Conservation (phyloP, 139 green algal species). For the Dunaliella primolecta region DNA sequence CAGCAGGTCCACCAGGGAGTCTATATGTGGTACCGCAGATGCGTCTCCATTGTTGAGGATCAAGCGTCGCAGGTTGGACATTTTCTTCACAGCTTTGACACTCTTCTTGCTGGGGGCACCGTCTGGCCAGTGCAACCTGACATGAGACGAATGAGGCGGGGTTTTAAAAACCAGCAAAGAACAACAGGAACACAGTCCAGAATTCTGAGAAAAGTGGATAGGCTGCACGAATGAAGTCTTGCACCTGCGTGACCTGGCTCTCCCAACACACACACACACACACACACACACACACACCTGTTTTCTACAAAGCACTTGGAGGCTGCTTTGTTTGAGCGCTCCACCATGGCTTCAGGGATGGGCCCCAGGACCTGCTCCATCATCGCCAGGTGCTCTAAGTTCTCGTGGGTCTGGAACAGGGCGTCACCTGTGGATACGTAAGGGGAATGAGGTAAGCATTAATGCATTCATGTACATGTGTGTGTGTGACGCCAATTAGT, state of each 20-base stretch:
- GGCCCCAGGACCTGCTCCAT: slow-evolving; percentile 90
- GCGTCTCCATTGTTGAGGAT: slow-evolving; percentile 18
- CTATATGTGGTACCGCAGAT: slow-evolving; percentile 13
- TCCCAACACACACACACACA: background rate
- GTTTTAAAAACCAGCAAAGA: too few species aligned
- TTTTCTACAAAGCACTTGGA: slow-evolving; percentile 42
- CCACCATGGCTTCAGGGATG: slow-evolving; percentile 55
- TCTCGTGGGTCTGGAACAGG: slow-evolving; percentile 97
- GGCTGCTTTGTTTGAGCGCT: slow-evolving; percentile 19
- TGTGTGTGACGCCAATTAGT: background rate
- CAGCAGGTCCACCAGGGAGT: slow-evolving; percentile 28
- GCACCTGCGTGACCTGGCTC: too few species aligned
- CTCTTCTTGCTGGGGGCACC: slow-evolving; percentile 63
- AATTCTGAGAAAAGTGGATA: too few species aligned
- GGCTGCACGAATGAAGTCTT: too few species aligned
- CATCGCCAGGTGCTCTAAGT: slow-evolving; percentile 98
- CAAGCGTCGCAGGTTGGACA: slow-evolving; percentile 12
- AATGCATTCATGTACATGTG: background rate
- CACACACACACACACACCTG: slow-evolving; percentile 5
- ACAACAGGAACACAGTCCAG: too few species aligned
- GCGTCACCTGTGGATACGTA: slow-evolving; percentile 78
- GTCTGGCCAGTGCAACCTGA: slow-evolving; percentile 76
- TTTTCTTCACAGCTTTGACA: slow-evolving; percentile 67
- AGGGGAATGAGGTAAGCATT: background rate
- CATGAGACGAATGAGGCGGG: too few species aligned